Conservation (phyloP, 2,329 filamentous ascomycete species). For the Herpotrichia juniperi region DNA sequence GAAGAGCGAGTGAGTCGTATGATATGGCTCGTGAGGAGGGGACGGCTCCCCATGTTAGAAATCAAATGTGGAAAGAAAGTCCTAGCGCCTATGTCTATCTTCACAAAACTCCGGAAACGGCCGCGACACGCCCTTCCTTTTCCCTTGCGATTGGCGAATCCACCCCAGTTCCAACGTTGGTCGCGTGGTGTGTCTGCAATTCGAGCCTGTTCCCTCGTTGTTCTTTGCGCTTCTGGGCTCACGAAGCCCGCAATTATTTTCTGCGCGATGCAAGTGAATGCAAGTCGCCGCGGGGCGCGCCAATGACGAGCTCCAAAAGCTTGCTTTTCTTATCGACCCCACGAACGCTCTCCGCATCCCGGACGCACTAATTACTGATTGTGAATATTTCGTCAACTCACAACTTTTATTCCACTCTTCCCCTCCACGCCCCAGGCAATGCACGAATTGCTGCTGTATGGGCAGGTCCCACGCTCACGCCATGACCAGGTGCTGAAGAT, state of each 20-base stretch:
- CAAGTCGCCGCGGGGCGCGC: not conserved
- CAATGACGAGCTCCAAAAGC: slow-evolving; percentile 7
- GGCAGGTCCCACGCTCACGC: slow-evolving; percentile 61
- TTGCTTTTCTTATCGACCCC: not conserved
- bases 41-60: slow-evolving; percentile 28
- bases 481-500: slow-evolving; percentile 67
- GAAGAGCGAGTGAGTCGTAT: slow-evolving; percentile 14
- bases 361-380: not conserved
- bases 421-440: slow-evolving; percentile 45
- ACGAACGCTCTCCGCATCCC: not conserved
- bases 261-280: too few relatives aligned
- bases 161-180: not conserved
- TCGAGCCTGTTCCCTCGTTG: not conserved
- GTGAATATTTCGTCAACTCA: not conserved
- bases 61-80: not conserved
- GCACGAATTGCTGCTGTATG: slow-evolving; percentile 69
- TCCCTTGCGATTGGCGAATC: not conserved
- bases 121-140: not conserved
- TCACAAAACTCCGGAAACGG: not conserved
- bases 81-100: not conserved
- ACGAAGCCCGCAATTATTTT: not conserved
- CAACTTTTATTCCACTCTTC: not conserved
- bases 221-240: slow-evolving; percentile 23
- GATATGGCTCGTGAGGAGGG: slow-evolving; percentile 20
- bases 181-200: not conserved